Evolutionary conservation across 1,284 basidiomycete genomes (phyloP), one percentile per base, ranked within the genome.

Genomic region (Dichomitus squalens): DNA sequence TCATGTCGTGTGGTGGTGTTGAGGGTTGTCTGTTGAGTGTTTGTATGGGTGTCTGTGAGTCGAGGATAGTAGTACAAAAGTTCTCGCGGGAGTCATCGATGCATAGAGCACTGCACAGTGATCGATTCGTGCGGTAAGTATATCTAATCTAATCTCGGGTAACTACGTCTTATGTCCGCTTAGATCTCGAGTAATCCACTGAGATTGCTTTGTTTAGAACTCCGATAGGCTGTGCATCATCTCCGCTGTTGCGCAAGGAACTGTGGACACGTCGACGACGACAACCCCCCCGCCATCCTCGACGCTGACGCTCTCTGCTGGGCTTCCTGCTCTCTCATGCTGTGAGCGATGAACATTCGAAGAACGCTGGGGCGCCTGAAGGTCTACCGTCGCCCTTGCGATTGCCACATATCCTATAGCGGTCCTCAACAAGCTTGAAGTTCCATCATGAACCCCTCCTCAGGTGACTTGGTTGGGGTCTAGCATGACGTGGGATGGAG

Each of bases 1-100:
- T 93, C 90, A 86, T 86, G 48, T 62, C 67, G 31, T 9, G 7
- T 11, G 33, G 14, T 20, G 20, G 11, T 34, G 7, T 21, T 12
- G 36, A 25, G 21, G 36, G 16, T 7, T 7, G 36, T 33, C 21
- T 34, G 25, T 1, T n/a, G 27, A n/a, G 23, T 36, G 36, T 44
- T 14, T 18, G 34, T 16, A 23, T 33, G 38, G 27, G 44, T 40
- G 20, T 7, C n/a, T n/a, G 31, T 18, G 52, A 53, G 52, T 40
- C 44, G 39, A 36, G 18, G 43, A 6, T 18, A 35, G 41, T 38
- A 21, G 9, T 31, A 8, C 9, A 47, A 44, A 44, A 18, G 25
- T 21, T 34, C 6, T 16, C 3, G 27, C 16, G 9, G 18, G 18
- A 33, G 44, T 34, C 29, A 47, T 47, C 44, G 44, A 47, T 47